A percentile compares a stretch with the other conserved stretches of the same genome.
Conservation (phyloP, 495 filamentous ascomycete species). For the Talaromyces stipitatus region DNA sequence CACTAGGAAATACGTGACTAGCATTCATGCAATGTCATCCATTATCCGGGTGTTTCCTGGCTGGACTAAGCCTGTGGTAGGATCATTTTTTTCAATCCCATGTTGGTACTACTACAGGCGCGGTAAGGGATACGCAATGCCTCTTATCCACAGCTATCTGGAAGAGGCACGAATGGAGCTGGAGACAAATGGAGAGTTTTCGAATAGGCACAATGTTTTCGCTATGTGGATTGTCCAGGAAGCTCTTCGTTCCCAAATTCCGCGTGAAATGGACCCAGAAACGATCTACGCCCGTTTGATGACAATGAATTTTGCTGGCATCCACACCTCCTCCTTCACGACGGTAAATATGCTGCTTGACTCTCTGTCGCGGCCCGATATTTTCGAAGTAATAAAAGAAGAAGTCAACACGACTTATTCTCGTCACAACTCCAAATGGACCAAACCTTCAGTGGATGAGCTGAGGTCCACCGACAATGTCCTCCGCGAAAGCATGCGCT, state of each 20-base stretch:
- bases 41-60: not conserved
- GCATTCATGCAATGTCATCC: not conserved
- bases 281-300: not conserved
- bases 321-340: conserved; percentile 4
- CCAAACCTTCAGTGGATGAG: not conserved
- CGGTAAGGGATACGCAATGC: not conserved
- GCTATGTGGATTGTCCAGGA: conserved; percentile 1
- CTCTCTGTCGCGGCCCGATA: not conserved
- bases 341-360: conserved; percentile 3
- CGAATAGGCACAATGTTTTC: not conserved
- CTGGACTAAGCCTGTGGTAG: not conserved
- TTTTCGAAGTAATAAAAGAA: not conserved
- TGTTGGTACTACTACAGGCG: not conserved
- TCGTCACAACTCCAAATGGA: not conserved
- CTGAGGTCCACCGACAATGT: not conserved
- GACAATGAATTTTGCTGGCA: not conserved
- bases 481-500: not conserved
- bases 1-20: not conserved
- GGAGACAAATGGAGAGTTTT: not conserved
- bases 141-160: not conserved
- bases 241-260: not conserved
- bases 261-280: not conserved
- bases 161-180: not conserved
- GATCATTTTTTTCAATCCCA: not conserved
- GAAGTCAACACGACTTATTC: not conserved